A percentile compares a stretch with the other conserved stretches of the same genome.
phyloP scores from a whole-genome alignment of 1,139 yeast species.

The Arxiozyma heterogenica region DNA sequence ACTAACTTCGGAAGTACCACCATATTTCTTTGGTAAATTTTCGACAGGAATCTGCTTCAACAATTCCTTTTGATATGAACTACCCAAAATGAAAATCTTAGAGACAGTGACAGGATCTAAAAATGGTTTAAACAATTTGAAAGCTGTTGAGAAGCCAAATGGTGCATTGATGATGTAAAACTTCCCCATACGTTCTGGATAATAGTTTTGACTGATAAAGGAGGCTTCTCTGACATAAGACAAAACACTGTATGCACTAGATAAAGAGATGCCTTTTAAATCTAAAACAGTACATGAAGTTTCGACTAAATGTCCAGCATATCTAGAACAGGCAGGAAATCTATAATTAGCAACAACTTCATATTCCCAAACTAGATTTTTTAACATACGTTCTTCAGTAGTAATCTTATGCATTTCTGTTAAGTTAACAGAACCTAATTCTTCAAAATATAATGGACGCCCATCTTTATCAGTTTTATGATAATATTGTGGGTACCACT shows the following conservation, averaged over 20 bases:
- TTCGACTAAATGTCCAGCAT: slow-evolving; percentile 68
- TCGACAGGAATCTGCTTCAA: slow-evolving; percentile 88
- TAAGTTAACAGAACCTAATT: slow-evolving; percentile 82
- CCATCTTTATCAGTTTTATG: slow-evolving; percentile 97
- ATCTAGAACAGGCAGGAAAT: slow-evolving; percentile 90
- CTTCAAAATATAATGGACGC: slow-evolving; percentile 90
- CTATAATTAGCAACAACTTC: slow-evolving; percentile 79
- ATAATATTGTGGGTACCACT: slow-evolving; percentile 90
- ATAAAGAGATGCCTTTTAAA: slow-evolving; percentile 83
- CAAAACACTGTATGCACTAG: slow-evolving; percentile 76
- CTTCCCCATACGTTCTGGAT: slow-evolving; percentile 99
- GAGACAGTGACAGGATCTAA: slow-evolving; percentile 97
- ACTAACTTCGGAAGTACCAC: slow-evolving; percentile 63
- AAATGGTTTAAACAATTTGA: slow-evolving; percentile 82
- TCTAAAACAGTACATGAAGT: slow-evolving; percentile 95
- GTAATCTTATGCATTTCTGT: slow-evolving; percentile 89
- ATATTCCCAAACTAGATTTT: slow-evolving; percentile 94
- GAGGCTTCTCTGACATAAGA: slow-evolving; percentile 90
- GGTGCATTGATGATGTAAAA: slow-evolving; percentile 95
- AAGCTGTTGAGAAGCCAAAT: slow-evolving; percentile 92
- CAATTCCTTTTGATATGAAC: slow-evolving; percentile 69
- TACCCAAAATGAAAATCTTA: slow-evolving; percentile 81
- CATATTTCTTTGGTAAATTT: slow-evolving; percentile 84
- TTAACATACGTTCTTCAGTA: slow-evolving; percentile 90
- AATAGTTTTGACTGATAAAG: slow-evolving; percentile 87